Base-by-base conservation (phyloP, 1,139 yeast species). In the Geotrichum cucujoidarum region DNA sequence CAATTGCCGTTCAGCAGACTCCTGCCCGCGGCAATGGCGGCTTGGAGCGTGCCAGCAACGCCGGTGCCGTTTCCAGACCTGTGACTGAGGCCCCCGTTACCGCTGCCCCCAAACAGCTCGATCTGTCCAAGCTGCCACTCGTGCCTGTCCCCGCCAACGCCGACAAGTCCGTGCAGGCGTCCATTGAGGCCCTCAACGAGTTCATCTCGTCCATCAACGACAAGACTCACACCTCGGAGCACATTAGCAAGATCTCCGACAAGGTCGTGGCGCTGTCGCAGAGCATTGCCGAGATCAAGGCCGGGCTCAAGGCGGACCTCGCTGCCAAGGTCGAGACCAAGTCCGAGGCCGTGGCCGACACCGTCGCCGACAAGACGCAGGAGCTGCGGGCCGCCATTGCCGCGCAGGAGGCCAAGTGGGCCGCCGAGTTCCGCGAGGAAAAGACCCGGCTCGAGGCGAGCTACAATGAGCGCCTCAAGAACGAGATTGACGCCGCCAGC, bases 401-500 rank as follows among this genome's bases (percentile, higher is more conserved):
- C 38, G 69, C 68, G 21, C 77, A 75, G 37, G 77, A 75, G 55
- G 72, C 74, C 25, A 78, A 79, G 54, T 75, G 82, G 62, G 71
- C 76, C 51, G 66, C 76, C 14, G 73, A 80, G 48, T 83, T 79
- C 60, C 77, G 83, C 53, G 70, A 72, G 17, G 87, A 84, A 60
- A 82, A 84, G 60, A 63, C 72, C 48, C 76, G 77, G 55, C 74
- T 90, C 56, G 83, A 84, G 55, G 66, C 74, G 47, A 80, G 80
- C 57, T 83, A 83, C 64, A 73, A 78, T 54, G 69, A 71, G 43
- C 77, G 82, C 55, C 72, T 92, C 57, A 66, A 67, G 21, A 71
- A 73, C 31, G 97, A 90, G 66, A 73, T 90, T 49, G 77, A 78
- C 54, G 82, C 87, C 32, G 76, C 89, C 47, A 80, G 78, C 61